Conservation (phyloP, 306 rosid genomes). For the Prunus dulcis region DNA sequence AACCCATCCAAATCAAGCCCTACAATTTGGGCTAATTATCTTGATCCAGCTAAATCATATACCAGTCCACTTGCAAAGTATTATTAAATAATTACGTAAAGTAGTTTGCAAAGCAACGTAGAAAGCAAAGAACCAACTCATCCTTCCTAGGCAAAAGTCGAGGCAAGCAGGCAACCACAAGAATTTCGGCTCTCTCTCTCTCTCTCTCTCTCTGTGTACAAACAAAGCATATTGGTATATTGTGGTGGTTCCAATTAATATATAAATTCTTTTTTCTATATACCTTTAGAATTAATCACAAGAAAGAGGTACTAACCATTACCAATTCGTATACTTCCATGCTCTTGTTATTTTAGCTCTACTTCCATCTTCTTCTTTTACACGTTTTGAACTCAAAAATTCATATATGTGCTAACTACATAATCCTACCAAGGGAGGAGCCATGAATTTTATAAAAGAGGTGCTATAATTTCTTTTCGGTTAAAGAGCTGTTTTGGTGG, state of each 20-base stretch:
- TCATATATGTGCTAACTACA: not conserved
- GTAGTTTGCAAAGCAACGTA: not conserved
- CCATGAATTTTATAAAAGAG: too few species aligned
- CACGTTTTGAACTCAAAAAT: not conserved
- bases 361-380: not conserved
- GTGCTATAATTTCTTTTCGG: too few species aligned
- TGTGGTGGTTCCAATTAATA: not conserved
- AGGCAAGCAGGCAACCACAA: not conserved
- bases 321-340: not conserved
- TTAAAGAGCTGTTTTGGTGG: too few species aligned
- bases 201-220: too few species aligned
- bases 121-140: not conserved
- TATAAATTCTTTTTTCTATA: not conserved
- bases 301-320: too few species aligned
- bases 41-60: too few species aligned
- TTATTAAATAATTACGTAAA: too few species aligned
- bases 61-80: too few species aligned
- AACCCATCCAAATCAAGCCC: too few species aligned
- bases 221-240: not conserved
- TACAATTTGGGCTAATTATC: too few species aligned
- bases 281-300: too few species aligned
- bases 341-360: not conserved
- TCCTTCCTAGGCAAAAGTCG: not conserved
- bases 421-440: too few species aligned
- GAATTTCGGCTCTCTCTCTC: not conserved